These are phyloP conservation scores for Eucalyptus urophylla DNA, from an alignment of 345 rosid genomes.

Conservation along the genomic window DNA sequence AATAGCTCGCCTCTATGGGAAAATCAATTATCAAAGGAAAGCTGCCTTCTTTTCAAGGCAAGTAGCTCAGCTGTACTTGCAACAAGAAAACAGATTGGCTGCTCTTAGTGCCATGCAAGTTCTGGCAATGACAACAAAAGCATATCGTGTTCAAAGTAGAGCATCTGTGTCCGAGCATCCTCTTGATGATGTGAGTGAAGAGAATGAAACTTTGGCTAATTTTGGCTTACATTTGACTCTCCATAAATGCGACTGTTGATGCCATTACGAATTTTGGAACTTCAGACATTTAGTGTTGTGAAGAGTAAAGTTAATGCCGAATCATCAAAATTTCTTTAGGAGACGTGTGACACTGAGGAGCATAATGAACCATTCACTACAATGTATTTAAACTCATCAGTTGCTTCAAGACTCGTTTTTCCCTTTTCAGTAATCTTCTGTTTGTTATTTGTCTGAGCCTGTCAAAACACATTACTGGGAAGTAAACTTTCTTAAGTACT, in stretches of 20 bases:
- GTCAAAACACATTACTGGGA: background rate
- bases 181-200: conserved; percentile 37
- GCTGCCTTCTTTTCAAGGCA: conserved; percentile 98
- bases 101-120: conserved; percentile 97
- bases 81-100: conserved; percentile 85
- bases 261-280: background rate
- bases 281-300: background rate
- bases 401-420: background rate
- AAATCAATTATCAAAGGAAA: conserved; percentile 84
- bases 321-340: background rate
- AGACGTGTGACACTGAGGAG: background rate
- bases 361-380: background rate
- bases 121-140: conserved; percentile 87
- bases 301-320: background rate
- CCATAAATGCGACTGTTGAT: background rate
- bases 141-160: conserved; percentile 86
- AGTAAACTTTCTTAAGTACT: background rate
- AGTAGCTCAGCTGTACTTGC: conserved; percentile 93
- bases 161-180: conserved; percentile 50
- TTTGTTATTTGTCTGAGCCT: background rate
- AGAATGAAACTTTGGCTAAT: background rate
- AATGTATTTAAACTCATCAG: background rate
- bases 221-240: background rate
- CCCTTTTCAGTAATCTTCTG: background rate
- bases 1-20: conserved; percentile 89